Percentiles rank a stretch among this genome's conserved stretches.
Evolutionary conservation across 441 rosid genomes (phyloP).

Genomic region (Euphorbia celastroides): DNA sequence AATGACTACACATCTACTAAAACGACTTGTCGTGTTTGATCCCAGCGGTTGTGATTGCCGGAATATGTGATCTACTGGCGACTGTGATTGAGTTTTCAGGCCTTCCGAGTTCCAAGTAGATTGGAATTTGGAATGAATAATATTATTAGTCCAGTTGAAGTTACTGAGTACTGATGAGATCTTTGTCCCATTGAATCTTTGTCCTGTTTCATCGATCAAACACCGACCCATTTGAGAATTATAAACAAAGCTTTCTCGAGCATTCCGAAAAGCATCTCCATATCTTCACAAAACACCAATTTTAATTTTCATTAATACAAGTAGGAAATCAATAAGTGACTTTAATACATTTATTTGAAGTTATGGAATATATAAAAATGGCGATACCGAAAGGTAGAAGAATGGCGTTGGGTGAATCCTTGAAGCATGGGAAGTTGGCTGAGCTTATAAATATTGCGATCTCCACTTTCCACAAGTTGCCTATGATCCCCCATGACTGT

Average conservation of each 20-base stretch:
- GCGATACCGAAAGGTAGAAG: conserved; percentile 57
- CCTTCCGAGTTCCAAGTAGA: conserved; percentile 27
- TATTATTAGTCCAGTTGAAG: conserved; percentile 19
- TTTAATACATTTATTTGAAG: too few relatives aligned
- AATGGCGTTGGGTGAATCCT: conserved; percentile 36
- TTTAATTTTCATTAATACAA: not conserved
- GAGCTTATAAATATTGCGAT: conserved; percentile 58
- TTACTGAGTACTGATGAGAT: conserved; percentile 18
- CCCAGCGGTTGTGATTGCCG: conserved; percentile 23
- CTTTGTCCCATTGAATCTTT: conserved; percentile 29
- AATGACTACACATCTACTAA: not conserved
- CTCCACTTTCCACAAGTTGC: conserved; percentile 54
- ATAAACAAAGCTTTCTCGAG: conserved; percentile 29
- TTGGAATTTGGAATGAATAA: conserved; percentile 15
- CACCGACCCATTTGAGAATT: conserved; percentile 30
- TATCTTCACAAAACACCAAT: conserved; percentile 28
- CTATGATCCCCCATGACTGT: conserved; percentile 56
- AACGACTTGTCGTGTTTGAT: conserved; percentile 12
- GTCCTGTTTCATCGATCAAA: conserved; percentile 32
- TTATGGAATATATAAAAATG: too few relatives aligned
- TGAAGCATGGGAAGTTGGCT: conserved; percentile 76
- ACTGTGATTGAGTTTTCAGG: conserved; percentile 6
- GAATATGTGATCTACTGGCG: conserved; percentile 16
- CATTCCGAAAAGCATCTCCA: conserved; percentile 52
- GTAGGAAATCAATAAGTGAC: too few relatives aligned